Evolutionary conservation across 352 stramenopile species (phyloP).

Genomic region (Phytopythium boreale): DNA sequence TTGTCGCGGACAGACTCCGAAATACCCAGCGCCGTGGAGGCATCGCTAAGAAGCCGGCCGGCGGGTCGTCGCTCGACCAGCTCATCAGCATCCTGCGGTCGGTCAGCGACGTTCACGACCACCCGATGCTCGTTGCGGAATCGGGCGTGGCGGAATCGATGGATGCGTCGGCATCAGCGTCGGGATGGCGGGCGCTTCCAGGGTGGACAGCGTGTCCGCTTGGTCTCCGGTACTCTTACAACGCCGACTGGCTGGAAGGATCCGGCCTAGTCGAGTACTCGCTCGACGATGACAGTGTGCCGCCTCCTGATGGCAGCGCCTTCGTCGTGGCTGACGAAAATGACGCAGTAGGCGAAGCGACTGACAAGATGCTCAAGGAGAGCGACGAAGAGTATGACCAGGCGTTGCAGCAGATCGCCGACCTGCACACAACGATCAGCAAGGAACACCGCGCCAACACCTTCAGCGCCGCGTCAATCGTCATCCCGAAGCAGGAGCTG

Average conservation of each 20-base stretch:
- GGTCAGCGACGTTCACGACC: conserved; percentile 52
- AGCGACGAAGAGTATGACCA: conserved; percentile 40
- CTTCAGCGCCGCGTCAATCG: conserved; percentile 32
- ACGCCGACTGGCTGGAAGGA: conserved; percentile 8
- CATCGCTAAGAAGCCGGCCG: not conserved
- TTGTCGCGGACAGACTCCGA: conserved; percentile 26
- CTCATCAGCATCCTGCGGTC: conserved; percentile 33
- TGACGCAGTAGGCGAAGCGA: conserved; percentile 13
- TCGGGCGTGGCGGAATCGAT: conserved; percentile 16
- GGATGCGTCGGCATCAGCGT: conserved; percentile 6
- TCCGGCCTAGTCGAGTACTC: conserved; percentile 29
- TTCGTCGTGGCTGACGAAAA: conserved; percentile 32
- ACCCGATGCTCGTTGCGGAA: conserved; percentile 28
- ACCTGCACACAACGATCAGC: conserved; percentile 39
- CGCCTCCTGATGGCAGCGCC: conserved; percentile 15
- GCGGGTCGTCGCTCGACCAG: conserved; percentile 24
- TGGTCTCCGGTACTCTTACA: conserved; percentile 38
- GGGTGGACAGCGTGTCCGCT: conserved; percentile 43
- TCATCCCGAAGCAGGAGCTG: conserved; percentile 67
- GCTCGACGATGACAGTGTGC: conserved; percentile 46
- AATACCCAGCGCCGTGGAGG: conserved; percentile 4
- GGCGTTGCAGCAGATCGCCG: conserved; percentile 26
- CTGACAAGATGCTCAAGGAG: conserved; percentile 7
- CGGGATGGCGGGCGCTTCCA: conserved; percentile 32
- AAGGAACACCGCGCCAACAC: conserved; percentile 47